These are phyloP conservation scores for Exophiala dermatitidis DNA, from an alignment of 2,329 filamentous ascomycete genomes.

Conservation along the genomic window DNA sequence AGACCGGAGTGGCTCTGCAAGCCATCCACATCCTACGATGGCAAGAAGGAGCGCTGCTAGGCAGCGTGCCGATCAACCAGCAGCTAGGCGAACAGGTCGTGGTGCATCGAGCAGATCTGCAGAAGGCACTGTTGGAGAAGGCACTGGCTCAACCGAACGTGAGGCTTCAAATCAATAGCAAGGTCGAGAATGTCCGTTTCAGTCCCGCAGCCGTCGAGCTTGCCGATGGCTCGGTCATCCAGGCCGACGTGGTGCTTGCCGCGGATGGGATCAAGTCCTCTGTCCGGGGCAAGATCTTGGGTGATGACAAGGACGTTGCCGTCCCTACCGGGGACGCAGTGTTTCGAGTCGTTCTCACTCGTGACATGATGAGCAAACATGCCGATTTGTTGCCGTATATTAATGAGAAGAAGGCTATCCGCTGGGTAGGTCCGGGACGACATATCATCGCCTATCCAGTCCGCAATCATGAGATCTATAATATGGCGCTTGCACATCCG, in stretches of 20 bases:
- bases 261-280: slow-evolving; percentile 20
- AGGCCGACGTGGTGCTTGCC: slow-evolving; percentile 28
- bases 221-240: slow-evolving; percentile 18
- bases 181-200: slow-evolving; percentile 27
- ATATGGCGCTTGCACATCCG: slow-evolving; percentile 56
- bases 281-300: slow-evolving; percentile 11
- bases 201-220: slow-evolving; percentile 26
- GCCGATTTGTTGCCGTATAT: slow-evolving; percentile 28
- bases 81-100: slow-evolving; percentile 42
- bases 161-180: slow-evolving; percentile 23
- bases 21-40: slow-evolving; percentile 38
- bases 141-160: slow-evolving; percentile 19
- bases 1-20: slow-evolving; percentile 27
- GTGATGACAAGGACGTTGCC: slow-evolving; percentile 33
- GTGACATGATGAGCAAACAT: slow-evolving; percentile 24
- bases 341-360: slow-evolving; percentile 28
- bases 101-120: slow-evolving; percentile 31
- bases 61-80: slow-evolving; percentile 26
- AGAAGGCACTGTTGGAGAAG: slow-evolving; percentile 35
- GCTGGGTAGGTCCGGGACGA: slow-evolving; percentile 31
- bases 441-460: slow-evolving; percentile 32
- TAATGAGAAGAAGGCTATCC: slow-evolving; percentile 28
- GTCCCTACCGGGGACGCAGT: slow-evolving; percentile 30
- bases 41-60: slow-evolving; percentile 28
- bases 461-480: slow-evolving; percentile 56